phyloP scores from a whole-genome alignment of 2,329 filamentous ascomycete species.

The Emergomyces africanus region DNA sequence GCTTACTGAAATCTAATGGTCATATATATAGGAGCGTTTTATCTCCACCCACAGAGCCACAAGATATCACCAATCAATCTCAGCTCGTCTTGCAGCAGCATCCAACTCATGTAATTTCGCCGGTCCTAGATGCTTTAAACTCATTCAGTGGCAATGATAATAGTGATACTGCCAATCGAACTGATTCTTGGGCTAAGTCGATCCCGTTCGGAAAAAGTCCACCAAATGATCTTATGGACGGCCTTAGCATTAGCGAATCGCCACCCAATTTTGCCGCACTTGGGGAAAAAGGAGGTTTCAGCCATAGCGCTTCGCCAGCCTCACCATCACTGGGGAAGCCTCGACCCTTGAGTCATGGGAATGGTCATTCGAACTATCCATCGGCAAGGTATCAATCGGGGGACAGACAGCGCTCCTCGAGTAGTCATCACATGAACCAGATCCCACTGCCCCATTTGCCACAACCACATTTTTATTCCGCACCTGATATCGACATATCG shows the following conservation, averaged over 20 bases:
- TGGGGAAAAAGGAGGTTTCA: slow-evolving; percentile 28
- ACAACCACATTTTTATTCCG: slow-evolving; percentile 64
- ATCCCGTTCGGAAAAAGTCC: slow-evolving; percentile 34
- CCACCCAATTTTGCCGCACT: slow-evolving; percentile 29
- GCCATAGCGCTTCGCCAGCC: slow-evolving; percentile 28
- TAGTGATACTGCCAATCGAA: slow-evolving; percentile 24
- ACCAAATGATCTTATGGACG: slow-evolving; percentile 26
- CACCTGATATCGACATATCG: slow-evolving; percentile 56
- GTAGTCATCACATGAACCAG: slow-evolving; percentile 22
- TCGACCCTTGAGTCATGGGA: slow-evolving; percentile 31
- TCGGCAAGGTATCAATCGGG: slow-evolving; percentile 25
- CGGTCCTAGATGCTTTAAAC: slow-evolving; percentile 27
- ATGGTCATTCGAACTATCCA: slow-evolving; percentile 24
- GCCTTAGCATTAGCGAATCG: slow-evolving; percentile 23
- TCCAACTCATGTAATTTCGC: slow-evolving; percentile 20
- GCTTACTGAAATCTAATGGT: neutral
- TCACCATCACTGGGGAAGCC: slow-evolving; percentile 29
- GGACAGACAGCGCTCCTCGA: slow-evolving; percentile 26
- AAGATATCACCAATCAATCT: slow-evolving; percentile 20
- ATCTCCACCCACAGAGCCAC: slow-evolving; percentile 16
- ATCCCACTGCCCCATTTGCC: slow-evolving; percentile 57
- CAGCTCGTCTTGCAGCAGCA: slow-evolving; percentile 14
- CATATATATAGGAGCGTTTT: slow-evolving; percentile 7
- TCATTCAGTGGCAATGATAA: slow-evolving; percentile 20
- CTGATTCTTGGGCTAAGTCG: slow-evolving; percentile 32